Conservation (phyloP, 2,329 filamentous ascomycete genomes). For the Aspergillus fischeri region DNA sequence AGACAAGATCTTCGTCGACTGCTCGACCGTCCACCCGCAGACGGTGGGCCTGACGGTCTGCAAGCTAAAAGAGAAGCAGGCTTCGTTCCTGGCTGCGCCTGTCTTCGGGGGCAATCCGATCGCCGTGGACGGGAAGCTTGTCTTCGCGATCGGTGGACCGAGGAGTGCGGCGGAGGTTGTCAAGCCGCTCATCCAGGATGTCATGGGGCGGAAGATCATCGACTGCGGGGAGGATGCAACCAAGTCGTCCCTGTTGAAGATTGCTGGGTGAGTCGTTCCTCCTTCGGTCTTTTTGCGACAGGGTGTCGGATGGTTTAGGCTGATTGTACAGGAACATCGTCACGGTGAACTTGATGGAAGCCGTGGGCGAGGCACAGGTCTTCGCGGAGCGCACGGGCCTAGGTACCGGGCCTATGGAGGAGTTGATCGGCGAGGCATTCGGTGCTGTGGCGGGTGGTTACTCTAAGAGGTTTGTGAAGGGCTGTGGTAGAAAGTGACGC, state of each 20-base stretch:
- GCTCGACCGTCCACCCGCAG: constrained; percentile 79
- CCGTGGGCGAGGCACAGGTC: constrained; percentile 44
- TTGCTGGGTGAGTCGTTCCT: constrained; percentile 33
- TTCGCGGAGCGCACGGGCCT: constrained; percentile 45
- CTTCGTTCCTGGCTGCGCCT: constrained; percentile 38
- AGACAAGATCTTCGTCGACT: constrained; percentile 80
- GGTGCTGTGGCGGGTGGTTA: constrained; percentile 41
- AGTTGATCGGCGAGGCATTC: constrained; percentile 42
- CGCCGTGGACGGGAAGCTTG: constrained; percentile 43
- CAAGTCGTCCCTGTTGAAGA: constrained; percentile 43
- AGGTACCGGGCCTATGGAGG: constrained; percentile 40
- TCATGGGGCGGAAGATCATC: constrained; percentile 43
- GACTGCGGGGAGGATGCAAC: constrained; percentile 42
- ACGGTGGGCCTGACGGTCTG: constrained; percentile 44
- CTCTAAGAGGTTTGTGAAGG: constrained; percentile 33
- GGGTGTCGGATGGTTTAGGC: not conserved
- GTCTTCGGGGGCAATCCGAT: constrained; percentile 44
- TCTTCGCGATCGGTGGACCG: constrained; percentile 42
- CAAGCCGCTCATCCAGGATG: constrained; percentile 40
- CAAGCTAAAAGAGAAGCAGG: constrained; percentile 31
- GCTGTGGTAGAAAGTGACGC: not conserved
- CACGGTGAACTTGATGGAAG: constrained; percentile 43
- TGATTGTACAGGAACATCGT: constrained; percentile 36
- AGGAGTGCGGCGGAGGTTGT: constrained; percentile 29
- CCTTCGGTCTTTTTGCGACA: too few relatives aligned